Base-by-base conservation (phyloP, 352 stramenopile species). In the Globisporangium abappressorium region DNA sequence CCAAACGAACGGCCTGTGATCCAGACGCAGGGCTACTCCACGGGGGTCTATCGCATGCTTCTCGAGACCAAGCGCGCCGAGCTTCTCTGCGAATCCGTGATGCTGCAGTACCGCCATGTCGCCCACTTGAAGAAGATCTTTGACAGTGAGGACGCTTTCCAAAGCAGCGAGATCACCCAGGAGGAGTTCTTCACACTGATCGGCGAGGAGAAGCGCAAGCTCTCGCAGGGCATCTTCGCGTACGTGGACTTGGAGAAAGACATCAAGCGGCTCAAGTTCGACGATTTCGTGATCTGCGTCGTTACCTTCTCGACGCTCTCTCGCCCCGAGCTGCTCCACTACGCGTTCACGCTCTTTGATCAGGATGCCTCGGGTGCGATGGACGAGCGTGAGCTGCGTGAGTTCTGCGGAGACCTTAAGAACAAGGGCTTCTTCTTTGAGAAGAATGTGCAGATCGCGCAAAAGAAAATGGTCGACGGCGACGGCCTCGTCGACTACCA, bases 321-420 rank as follows among this genome's bases (percentile, higher is more conserved):
- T 9, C 82, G 77, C 1, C 75, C 68, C 8, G 84, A 92, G 47
- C 56, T 92, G 8, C 58, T 90, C 5, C 72, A 86, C 41, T 92
- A 87, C 54, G 82, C 80, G n/a, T 92, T 92, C 70, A 78, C 70
- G 11, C 70, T 90, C 22, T 92, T 90, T 55, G 84, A 92, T 60
- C 71, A 80, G 8, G 82, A 92, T 61, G 74, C 78, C 11, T 92
- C 84, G 4, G 84, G 84, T 5, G 76, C 79, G 41, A 88, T 92
- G 80, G 80, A 90, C 63, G 73, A 69, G 53, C 75, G 64, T 12
- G 83, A 91, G 54, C 70, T 91, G 36, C 57, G 72, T 8, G 70
- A 72, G 1, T 90, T 92, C 58, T 90, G 79, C 55, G 76, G 81
- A 15, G 80, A 81, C 38, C 66, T 89, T 11, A 85, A 84, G 43